Base-by-base conservation (phyloP, 2,329 filamentous ascomycete species). In the Fusarium pseudograminearum region DNA sequence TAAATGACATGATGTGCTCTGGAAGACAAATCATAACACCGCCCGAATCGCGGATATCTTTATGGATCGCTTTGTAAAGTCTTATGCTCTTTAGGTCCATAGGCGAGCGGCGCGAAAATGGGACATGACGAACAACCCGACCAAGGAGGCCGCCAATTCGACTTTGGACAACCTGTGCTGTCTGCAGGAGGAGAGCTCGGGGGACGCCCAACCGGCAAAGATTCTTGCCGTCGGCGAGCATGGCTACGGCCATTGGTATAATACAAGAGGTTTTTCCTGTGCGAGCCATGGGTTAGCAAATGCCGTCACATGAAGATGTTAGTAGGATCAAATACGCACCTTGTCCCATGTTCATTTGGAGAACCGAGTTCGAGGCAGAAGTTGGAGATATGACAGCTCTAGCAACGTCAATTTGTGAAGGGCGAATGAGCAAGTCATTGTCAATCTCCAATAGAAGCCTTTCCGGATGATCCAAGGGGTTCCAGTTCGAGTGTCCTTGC, bases 381-480 rank as follows among this genome's bases (percentile, higher is more conserved):
- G 69, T 41, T 0, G 90, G 89, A 0, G 76, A 77, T 2, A 89
- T 87, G 18, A 87, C 92, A 1, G 87, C 86, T 3, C 77, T 66
- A 0, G 90, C 89, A 8, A 92, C 89, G 3, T 88, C 82, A 0
- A 90, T 80, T 61, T 93, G 90, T 1, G 85, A 83, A 0, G 82
- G 78, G 0, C 90, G 84, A 50, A 92, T 87, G 10, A 89, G 78
- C 1, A 93, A 74, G 64, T 91, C 83, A 2, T 84, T 81, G 57
- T 93, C 90, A 18, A 92, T 84, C 61, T 92, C 90, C 0, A 93
- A 75, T 0, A 93, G 79, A 0, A 93, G 76, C 86, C 89, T 91
- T 70, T 93, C 90, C 0, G 87, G 81, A 18, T 83, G 75, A 0
- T 86, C 75, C 0, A 74, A 5, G 0, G 87, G 84, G 3, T 79